phyloP scores from a whole-genome alignment of 2,329 filamentous ascomycete genomes.

The Hymenotorrendiella dingleyae region DNA sequence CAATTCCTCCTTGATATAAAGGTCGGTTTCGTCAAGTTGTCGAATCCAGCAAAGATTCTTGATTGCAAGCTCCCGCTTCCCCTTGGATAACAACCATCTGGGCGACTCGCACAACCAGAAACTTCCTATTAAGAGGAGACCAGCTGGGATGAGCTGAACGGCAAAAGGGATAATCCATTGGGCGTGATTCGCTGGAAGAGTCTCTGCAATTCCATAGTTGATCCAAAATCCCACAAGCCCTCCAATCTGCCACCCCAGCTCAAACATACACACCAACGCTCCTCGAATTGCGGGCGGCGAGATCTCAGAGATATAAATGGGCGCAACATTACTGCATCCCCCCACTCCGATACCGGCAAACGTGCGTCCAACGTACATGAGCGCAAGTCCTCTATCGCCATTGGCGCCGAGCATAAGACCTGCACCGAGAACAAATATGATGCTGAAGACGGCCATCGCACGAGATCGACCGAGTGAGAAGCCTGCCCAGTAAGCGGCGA shows the following conservation, averaged over 20 bases:
- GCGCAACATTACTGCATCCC: conserved; percentile 56
- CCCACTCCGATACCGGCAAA: conserved; percentile 60
- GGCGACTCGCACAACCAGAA: conserved; percentile 60
- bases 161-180: conserved; percentile 61
- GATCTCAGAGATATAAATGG: conserved; percentile 37
- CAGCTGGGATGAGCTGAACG: conserved; percentile 60
- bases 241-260: conserved; percentile 60
- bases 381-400: conserved; percentile 54
- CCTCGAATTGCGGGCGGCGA: conserved; percentile 59
- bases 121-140: conserved; percentile 51
- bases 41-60: conserved; percentile 59
- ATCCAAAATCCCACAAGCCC: conserved; percentile 61
- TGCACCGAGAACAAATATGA: conserved; percentile 64
- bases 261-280: conserved; percentile 60
- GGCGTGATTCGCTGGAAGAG: conserved; percentile 37
- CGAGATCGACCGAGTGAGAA: conserved; percentile 63
- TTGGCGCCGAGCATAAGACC: conserved; percentile 67
- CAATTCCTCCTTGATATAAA: conserved; percentile 70
- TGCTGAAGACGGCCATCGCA: conserved; percentile 54
- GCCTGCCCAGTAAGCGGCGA: conserved; percentile 59
- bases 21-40: conserved; percentile 47
- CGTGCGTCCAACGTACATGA: conserved; percentile 56
- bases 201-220: conserved; percentile 51
- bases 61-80: conserved; percentile 52
- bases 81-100: conserved; percentile 62